These are phyloP conservation scores for Alternaria arborescens DNA, from an alignment of 2,329 filamentous ascomycete genomes.

Conservation along the genomic window DNA sequence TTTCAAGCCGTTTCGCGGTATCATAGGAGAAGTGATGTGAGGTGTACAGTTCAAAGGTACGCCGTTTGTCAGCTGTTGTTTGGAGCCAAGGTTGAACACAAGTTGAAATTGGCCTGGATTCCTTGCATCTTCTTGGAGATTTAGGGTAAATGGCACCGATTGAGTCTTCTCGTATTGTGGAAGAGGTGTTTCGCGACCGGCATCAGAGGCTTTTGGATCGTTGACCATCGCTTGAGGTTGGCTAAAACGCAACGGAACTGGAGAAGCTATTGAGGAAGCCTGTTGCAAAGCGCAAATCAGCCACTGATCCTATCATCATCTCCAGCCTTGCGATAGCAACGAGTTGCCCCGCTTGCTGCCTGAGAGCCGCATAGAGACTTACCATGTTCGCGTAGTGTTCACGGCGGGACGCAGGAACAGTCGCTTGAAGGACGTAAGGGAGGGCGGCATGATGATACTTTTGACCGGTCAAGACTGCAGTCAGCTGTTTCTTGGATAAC, in stretches of 20 bases:
- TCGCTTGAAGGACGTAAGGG: slow-evolving; percentile 24
- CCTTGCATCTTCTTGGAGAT: slow-evolving; percentile 41
- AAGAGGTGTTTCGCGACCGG: slow-evolving; percentile 37
- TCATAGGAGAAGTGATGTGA: slow-evolving; percentile 22
- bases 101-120: slow-evolving; percentile 45
- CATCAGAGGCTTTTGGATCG: slow-evolving; percentile 24
- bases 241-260: slow-evolving; percentile 24
- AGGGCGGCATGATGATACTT: slow-evolving; percentile 20
- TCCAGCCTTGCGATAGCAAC: slow-evolving; percentile 17
- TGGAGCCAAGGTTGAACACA: slow-evolving; percentile 39
- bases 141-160: slow-evolving; percentile 39
- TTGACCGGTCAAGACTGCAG: slow-evolving; percentile 35
- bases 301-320: neutral
- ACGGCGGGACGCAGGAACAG: slow-evolving; percentile 18
- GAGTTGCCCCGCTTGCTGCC: neutral
- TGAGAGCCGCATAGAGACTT: slow-evolving; percentile 8
- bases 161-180: slow-evolving; percentile 41
- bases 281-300: slow-evolving; percentile 18
- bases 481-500: slow-evolving; percentile 8
- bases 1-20: slow-evolving; percentile 26
- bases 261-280: slow-evolving; percentile 37
- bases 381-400: slow-evolving; percentile 30
- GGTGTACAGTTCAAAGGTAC: slow-evolving; percentile 14
- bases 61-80: slow-evolving; percentile 15
- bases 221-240: slow-evolving; percentile 15